Base-by-base conservation (phyloP, 2,329 filamentous ascomycete genomes). In the Furcasterigmium sp. region DNA sequence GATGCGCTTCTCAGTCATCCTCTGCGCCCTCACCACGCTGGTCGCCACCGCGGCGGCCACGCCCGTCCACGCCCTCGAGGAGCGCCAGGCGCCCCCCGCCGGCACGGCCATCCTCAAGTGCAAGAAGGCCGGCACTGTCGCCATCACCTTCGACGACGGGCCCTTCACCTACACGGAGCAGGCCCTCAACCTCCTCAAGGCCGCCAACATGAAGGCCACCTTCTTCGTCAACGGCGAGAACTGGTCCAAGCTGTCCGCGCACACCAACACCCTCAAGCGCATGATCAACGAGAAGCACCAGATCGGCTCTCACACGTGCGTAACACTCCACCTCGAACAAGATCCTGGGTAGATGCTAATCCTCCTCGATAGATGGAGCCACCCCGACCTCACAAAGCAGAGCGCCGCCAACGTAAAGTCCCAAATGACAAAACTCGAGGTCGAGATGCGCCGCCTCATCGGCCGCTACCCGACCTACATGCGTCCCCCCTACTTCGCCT, bases 101-200 rank as follows among this genome's bases (percentile, higher is more conserved):
- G 38, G 26, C n/a, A 25, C 29, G 8, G 38, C 25, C 26, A 42
- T 42, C 30, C 26, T 42, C 32, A 38, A 52, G 8, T 68, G 64
- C 51, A 58, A 50, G 2, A 44, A 44, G 10, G 57, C 60, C 2
- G 62, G 60, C 21, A 54, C 57, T 43, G 55, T 69, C 26, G 69
- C 70, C 3, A 53, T 73, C 21, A 72, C 68, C 2, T 71, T 68
- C 49, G 70, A 73, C 46, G 70, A 73, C 42, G 69, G 69, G 0
- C 69, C 70, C 0, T 65, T 57, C 43, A 39, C 49, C 3, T 71
- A 64, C 49, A 75, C 71, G 5, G 49, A 51, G 11, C 52, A 56
- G 7, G 51, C 74, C 5, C 61, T 75, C 17, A 59, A 69, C 41
- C 37, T 62, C 1, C 45, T 68, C 10, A 53, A 57, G 15, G 37